phyloP scores from a whole-genome alignment of 176 grass and related monocot species.

The Aegilops longissima region DNA sequence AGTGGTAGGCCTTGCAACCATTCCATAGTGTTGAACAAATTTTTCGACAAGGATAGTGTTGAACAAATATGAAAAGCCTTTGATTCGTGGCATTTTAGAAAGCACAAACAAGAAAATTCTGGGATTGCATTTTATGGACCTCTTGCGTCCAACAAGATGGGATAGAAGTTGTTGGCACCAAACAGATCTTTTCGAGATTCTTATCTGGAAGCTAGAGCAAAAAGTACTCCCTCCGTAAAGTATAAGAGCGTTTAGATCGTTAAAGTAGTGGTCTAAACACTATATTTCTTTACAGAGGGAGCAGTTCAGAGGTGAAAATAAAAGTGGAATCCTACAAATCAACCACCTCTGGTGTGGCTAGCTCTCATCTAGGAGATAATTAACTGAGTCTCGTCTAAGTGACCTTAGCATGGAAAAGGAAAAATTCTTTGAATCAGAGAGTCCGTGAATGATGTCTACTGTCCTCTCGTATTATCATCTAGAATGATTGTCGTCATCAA shows the following conservation, averaged over 20 bases:
- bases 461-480: no score
- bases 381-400: no score
- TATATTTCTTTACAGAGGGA: no score
- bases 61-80: neutral
- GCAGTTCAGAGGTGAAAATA: neutral
- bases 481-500: neutral
- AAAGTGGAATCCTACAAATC: neutral
- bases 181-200: neutral
- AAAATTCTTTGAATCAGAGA: no score
- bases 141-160: neutral
- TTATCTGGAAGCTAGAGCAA: neutral
- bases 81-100: neutral
- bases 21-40: neutral
- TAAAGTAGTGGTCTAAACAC: no score
- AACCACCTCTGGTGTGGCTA: neutral
- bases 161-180: neutral
- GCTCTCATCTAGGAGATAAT: no score
- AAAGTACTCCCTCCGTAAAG: neutral
- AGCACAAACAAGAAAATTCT: neutral
- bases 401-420: no score
- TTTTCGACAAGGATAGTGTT: no score
- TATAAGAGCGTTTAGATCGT: no score
- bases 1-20: neutral
- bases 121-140: neutral
- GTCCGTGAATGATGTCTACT: no score